phyloP scores from a whole-genome alignment of 805 yeast species.

The Kodamaea restingae region DNA sequence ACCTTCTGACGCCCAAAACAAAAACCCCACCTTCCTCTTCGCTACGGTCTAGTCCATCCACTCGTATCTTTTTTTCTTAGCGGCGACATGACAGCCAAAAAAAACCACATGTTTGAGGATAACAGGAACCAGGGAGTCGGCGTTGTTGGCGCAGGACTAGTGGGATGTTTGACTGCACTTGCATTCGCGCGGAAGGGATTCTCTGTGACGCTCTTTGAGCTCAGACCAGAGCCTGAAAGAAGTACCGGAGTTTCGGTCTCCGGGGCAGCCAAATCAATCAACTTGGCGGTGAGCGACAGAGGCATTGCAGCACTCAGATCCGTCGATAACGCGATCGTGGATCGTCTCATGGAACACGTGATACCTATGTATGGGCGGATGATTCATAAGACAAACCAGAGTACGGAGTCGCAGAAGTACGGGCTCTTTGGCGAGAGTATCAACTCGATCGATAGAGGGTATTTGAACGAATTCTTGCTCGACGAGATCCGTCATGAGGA shows the following conservation, averaged over 20 bases:
- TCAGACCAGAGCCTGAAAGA: constrained; percentile 62
- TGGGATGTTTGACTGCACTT: constrained; percentile 81
- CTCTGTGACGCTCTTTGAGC: constrained; percentile 67
- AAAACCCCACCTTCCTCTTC: no score
- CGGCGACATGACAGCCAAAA: not conserved
- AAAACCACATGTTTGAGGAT: constrained; percentile 7
- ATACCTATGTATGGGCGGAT: constrained; percentile 89
- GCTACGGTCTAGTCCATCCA: no score
- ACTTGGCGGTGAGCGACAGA: constrained; percentile 81
- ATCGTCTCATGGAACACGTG: constrained; percentile 51
- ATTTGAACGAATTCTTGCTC: constrained; percentile 60
- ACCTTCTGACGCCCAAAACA: no score
- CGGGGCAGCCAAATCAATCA: constrained; percentile 51
- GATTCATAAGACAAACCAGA: constrained; percentile 71
- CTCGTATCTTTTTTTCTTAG: no score
- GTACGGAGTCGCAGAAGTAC: constrained; percentile 59
- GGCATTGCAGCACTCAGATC: constrained; percentile 68
- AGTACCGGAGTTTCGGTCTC: constrained; percentile 7
- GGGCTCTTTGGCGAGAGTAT: constrained; percentile 81
- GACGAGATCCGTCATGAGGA: constrained; percentile 50
- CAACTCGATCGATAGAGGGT: constrained; percentile 77
- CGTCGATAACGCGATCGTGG: constrained; percentile 58
- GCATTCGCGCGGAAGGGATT: constrained; percentile 72
- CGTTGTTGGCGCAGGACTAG: constrained; percentile 86
- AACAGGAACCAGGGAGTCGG: constrained; percentile 32